Percentiles rank a stretch among this genome's conserved stretches.
Evolutionary conservation across 148 eudicot species (phyloP).

Genomic region (Rhododendron simsii): DNA sequence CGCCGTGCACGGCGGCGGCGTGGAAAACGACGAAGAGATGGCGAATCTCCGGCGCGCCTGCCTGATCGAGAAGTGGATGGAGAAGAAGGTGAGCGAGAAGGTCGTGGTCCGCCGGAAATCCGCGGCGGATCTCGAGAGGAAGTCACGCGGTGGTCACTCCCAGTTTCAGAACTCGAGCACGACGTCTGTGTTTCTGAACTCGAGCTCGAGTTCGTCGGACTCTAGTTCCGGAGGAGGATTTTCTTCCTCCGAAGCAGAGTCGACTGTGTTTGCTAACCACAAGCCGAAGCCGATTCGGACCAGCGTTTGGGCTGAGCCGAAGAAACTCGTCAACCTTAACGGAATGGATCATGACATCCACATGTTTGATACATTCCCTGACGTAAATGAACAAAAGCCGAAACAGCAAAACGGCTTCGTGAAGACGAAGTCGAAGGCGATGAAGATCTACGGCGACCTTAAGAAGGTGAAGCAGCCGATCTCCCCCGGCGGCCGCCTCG

Average conservation of each 20-base stretch:
- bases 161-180: not conserved
- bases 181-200: conserved; percentile 11
- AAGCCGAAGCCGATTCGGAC: conserved; percentile 48
- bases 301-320: conserved; percentile 11
- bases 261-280: not conserved
- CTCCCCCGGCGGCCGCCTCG: conserved; percentile 79
- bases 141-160: not conserved
- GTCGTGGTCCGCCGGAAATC: conserved; percentile 26
- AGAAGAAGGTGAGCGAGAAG: conserved; percentile 29
- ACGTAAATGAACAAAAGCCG: conserved; percentile 7
- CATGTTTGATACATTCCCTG: not conserved
- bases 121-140: conserved; percentile 13
- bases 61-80: conserved; percentile 56
- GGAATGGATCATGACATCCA: not conserved
- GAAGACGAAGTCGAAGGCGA: conserved; percentile 51
- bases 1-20: not conserved
- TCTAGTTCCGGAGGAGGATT: conserved; percentile 45
- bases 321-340: not conserved
- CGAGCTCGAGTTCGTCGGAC: conserved; percentile 53
- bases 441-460: conserved; percentile 80
- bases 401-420: conserved; percentile 26
- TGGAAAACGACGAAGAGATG: conserved; percentile 15
- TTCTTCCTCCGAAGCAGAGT: conserved; percentile 37
- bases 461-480: conserved; percentile 84
- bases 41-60: conserved; percentile 21